Evolutionary conservation across 306 rosid species (phyloP), one percentile per base, ranked within the genome.

Genomic region (Purshia tridentata): DNA sequence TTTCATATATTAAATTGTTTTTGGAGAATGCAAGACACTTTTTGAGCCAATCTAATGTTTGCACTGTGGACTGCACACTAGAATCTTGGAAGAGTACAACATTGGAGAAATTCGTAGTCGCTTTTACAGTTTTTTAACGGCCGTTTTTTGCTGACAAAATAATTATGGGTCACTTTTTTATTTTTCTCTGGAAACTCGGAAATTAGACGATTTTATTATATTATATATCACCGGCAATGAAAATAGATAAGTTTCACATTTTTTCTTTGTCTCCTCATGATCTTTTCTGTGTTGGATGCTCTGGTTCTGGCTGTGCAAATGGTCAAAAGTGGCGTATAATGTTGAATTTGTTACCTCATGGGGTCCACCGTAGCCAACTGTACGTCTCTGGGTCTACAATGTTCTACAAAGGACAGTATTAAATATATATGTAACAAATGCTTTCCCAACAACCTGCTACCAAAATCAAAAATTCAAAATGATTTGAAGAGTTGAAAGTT

Each of bases 241-340:
- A 44, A 44, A 5, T 44, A 44, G 47, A 6, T 1, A 8, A 4
- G 1, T 44, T 44, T 44, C 4, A 44, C 23, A 16, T 16, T n/a
- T 1, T 8, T 6, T 13, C 0, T 37, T 14, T 41, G 47, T 29
- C 53, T 22, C 9, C 11, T 72, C 50, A 1, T 42, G n/a, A 5
- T 35, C 50, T 78, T 20, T 10, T 53, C 23, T 20, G 2, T 0
- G 29, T 2, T 10, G 20, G 48, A 15, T 2, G 52, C 54, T 6
- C 55, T 55, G 59, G 8, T 74, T 9, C 35, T 22, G 47, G 53
- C 23, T 16, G n/a, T 10, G 37, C 50, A 4, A 1, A n/a, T 15
- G 75, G 85, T 81, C 88, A 78, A 84, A 81, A 72, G 69, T 40
- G 4, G 85, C 67, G 83, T 70, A 42, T 6, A 71, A 53, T 72